These are phyloP conservation scores for Withania somnifera DNA, from an alignment of 305 asterid species.

Conservation along the genomic window DNA sequence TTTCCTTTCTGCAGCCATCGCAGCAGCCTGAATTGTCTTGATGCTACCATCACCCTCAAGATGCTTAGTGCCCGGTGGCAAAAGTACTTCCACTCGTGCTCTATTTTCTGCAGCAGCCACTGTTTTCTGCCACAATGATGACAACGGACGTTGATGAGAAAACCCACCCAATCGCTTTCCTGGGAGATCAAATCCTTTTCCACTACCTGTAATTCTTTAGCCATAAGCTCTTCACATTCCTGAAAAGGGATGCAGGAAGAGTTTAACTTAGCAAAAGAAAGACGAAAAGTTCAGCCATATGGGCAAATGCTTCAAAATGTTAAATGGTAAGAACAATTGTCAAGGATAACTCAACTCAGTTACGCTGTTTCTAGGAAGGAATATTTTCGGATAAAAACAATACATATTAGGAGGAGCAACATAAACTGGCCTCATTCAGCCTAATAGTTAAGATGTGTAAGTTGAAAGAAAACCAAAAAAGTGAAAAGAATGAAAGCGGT, in stretches of 20 bases:
- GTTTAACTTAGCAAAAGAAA: not conserved
- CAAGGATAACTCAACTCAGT: not conserved
- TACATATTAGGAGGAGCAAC: not conserved
- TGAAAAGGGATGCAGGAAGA: conserved; percentile 7
- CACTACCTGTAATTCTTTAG: conserved; percentile 56
- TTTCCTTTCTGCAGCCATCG: conserved; percentile 93
- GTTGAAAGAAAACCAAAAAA: not conserved
- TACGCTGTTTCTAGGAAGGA: not conserved
- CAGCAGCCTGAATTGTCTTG: conserved; percentile 76
- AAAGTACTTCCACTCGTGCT: conserved; percentile 27
- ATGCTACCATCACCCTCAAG: conserved; percentile 67
- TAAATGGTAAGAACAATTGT: not conserved
- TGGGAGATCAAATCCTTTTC: conserved; percentile 72
- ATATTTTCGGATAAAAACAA: not conserved
- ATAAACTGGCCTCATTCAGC: not conserved
- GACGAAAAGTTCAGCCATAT: not conserved
- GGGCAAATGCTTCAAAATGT: not conserved
- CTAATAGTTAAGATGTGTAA: not conserved
- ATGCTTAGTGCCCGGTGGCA: conserved; percentile 53
- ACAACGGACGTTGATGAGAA: conserved; percentile 51
- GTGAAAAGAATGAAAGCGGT: not conserved
- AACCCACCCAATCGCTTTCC: conserved; percentile 75
- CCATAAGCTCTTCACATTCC: conserved; percentile 75
- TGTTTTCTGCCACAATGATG: conserved; percentile 51
- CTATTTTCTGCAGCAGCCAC: conserved; percentile 62